These are phyloP conservation scores for Mytilinidion resinicola DNA, from an alignment of 495 filamentous ascomycete genomes.

Conservation along the genomic window DNA sequence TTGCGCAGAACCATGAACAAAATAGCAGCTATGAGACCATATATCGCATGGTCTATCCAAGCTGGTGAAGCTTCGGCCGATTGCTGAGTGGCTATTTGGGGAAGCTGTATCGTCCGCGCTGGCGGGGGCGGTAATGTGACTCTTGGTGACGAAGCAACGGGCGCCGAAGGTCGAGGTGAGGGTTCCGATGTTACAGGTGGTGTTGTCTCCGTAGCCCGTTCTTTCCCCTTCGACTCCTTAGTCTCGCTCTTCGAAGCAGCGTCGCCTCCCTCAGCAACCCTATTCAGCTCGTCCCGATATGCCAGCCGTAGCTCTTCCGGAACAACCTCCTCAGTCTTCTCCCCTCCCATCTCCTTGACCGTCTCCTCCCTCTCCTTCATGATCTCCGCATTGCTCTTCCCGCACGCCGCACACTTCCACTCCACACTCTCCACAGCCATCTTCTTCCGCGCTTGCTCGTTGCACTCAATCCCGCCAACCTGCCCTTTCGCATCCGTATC, in stretches of 20 bases:
- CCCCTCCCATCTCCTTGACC: slow-evolving; percentile 29
- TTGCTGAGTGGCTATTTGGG: not conserved
- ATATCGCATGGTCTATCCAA: slow-evolving; percentile 1
- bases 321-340: slow-evolving; percentile 34
- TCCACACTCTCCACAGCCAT: slow-evolving; percentile 55
- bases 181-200: not conserved
- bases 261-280: slow-evolving; percentile 41
- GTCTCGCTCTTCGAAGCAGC: not conserved
- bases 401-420: slow-evolving; percentile 64
- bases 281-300: slow-evolving; percentile 40
- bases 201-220: slow-evolving; percentile 37
- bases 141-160: not conserved
- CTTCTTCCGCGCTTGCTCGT: slow-evolving; percentile 51
- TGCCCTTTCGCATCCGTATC: slow-evolving; percentile 70
- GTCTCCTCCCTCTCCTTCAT: slow-evolving; percentile 46
- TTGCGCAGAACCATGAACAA: not conserved
- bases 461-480: slow-evolving; percentile 78
- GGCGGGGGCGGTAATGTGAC: not conserved
- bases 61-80: not conserved
- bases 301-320: slow-evolving; percentile 46
- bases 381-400: slow-evolving; percentile 62
- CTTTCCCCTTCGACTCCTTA: slow-evolving; percentile 9
- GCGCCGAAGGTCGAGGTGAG: not conserved
- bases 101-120: not conserved
- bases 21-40: not conserved